phyloP scores from a whole-genome alignment of 768 basidiomycete species.

The Pholiota conissans region DNA sequence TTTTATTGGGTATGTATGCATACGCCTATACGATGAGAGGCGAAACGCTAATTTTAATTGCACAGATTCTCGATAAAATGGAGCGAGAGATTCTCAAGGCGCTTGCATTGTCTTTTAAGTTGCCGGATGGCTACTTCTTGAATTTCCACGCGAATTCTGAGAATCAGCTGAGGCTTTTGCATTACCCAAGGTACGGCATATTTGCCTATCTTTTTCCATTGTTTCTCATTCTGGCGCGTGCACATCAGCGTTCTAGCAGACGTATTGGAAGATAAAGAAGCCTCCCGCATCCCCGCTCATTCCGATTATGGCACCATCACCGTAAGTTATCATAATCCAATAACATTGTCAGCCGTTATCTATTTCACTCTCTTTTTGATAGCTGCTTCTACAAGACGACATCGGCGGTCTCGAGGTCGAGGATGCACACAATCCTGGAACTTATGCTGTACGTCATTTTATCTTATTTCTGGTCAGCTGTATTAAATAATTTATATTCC shows the following conservation, averaged over 20 bases:
- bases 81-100: constrained; percentile 46
- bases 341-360: too few species aligned
- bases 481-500: neutral
- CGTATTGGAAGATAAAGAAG: constrained; percentile 32
- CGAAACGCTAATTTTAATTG: too few species aligned
- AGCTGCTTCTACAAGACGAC: constrained; percentile 58
- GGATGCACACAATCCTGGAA: constrained; percentile 46
- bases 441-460: constrained; percentile 34
- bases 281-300: constrained; percentile 48
- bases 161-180: constrained; percentile 58
- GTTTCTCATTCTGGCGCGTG: neutral
- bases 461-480: neutral
- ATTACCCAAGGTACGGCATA: constrained; percentile 45
- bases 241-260: constrained; percentile 32
- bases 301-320: constrained; percentile 61
- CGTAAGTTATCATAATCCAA: constrained; percentile 16
- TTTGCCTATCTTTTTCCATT: neutral
- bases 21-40: constrained; percentile 16
- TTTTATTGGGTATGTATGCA: constrained; percentile 46
- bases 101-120: constrained; percentile 44
- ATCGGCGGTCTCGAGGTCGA: constrained; percentile 65
- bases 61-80: constrained; percentile 40
- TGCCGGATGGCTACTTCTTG: constrained; percentile 46
- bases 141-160: constrained; percentile 41
- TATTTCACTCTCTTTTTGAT: too few species aligned